These are phyloP conservation scores for Candida ipomoeae DNA, from an alignment of 805 yeast genomes.

Conservation along the genomic window DNA sequence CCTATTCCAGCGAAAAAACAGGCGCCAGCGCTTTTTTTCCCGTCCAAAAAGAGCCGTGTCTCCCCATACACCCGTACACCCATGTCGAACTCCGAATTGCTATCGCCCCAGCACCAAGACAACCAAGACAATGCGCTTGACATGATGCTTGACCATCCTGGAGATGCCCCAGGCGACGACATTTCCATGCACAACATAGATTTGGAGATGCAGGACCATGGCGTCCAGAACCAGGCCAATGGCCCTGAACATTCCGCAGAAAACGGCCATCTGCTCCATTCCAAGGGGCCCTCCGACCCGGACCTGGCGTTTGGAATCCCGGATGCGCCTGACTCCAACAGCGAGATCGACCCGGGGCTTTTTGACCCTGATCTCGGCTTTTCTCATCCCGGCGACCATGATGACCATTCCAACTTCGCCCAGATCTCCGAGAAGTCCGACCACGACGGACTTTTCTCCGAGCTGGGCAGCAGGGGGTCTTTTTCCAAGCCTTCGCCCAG, in stretches of 20 bases:
- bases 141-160: conserved; percentile 4
- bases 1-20: background rate
- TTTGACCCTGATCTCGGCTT: conserved; percentile 5
- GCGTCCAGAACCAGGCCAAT: background rate
- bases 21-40: background rate
- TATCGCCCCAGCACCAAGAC: conserved; percentile 11
- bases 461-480: conserved; percentile 1
- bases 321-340: background rate
- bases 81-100: conserved; percentile 18
- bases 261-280: background rate
- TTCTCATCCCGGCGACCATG: conserved; percentile 4
- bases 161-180: background rate
- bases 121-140: conserved; percentile 2
- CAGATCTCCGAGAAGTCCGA: background rate
- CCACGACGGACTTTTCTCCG: conserved; percentile 1
- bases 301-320: background rate
- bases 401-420: background rate
- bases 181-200: conserved; percentile 14
- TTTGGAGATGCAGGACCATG: conserved; percentile 6
- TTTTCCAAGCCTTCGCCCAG: conserved; percentile 1
- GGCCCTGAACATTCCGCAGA: background rate
- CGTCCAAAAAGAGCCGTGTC: background rate
- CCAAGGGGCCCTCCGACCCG: background rate
- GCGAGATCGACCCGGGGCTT: conserved; percentile 2
- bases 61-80: background rate